These are phyloP conservation scores for Vanrija pseudolonga DNA, from an alignment of 1,284 basidiomycete genomes.

Conservation along the genomic window DNA sequence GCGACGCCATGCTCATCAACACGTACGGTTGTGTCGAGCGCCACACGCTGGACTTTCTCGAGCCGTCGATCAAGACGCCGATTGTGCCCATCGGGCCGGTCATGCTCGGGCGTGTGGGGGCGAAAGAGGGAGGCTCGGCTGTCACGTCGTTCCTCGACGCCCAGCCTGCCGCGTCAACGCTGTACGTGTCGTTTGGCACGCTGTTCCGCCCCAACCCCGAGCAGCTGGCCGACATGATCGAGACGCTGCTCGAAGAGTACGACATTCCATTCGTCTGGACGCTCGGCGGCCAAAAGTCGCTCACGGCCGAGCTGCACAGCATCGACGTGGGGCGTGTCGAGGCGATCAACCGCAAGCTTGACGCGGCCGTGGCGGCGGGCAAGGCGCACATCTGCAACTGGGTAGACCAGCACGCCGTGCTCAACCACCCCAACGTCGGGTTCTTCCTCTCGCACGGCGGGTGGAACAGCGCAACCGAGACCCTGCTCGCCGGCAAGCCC, in stretches of 20 bases:
- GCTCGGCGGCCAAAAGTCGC: neutral
- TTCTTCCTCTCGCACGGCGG: constrained; percentile 3
- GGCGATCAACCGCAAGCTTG: neutral
- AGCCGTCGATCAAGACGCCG: neutral
- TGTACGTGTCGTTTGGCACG: neutral
- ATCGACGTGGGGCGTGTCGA: neutral
- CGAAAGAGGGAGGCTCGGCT: no score
- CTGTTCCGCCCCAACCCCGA: neutral
- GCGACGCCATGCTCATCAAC: neutral
- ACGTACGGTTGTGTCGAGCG: neutral
- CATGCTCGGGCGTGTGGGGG: neutral
- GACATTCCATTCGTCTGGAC: neutral
- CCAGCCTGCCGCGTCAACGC: neutral
- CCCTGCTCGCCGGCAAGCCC: neutral
- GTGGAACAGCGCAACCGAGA: constrained; percentile 3
- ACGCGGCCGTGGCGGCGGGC: neutral
- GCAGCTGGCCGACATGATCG: neutral
- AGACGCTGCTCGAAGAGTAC: neutral
- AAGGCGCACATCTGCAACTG: neutral
- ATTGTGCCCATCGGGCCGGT: neutral
- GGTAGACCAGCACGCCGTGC: neutral
- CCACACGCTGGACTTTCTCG: neutral
- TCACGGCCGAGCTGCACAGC: neutral
- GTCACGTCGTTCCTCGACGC: neutral
- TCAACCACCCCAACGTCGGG: constrained; percentile 2